Evolutionary conservation across 2,329 filamentous ascomycete species (phyloP).

Genomic region (Colletotrichum noveboracense): DNA sequence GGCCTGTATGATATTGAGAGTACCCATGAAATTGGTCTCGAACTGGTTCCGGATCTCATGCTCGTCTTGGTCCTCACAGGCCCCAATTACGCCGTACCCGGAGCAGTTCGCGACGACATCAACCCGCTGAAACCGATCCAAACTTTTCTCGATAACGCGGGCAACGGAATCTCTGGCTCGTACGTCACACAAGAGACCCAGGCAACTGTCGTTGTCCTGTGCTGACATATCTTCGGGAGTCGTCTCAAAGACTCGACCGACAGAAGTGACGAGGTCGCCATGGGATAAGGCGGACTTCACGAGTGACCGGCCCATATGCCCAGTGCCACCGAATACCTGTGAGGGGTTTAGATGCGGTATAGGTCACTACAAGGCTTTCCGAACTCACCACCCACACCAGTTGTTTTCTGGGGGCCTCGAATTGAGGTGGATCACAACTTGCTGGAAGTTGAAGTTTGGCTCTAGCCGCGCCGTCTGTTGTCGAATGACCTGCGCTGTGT

Average conservation of each 20-base stretch:
- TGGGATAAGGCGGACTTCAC: conserved; percentile 82
- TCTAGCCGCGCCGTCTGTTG: neutral
- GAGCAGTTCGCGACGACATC: conserved; percentile 94
- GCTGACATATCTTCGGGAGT: conserved; percentile 68
- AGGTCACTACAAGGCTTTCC: neutral
- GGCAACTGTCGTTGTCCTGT: conserved; percentile 72
- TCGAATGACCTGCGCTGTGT: neutral
- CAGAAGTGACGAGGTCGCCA: conserved; percentile 84
- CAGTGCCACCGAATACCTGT: conserved; percentile 93
- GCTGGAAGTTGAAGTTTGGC: conserved; percentile 69
- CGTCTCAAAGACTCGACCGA: conserved; percentile 83
- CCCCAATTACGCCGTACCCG: conserved; percentile 92
- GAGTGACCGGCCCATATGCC: conserved; percentile 92
- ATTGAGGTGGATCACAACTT: conserved; percentile 84
- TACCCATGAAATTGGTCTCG: conserved; percentile 97
- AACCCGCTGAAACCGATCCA: conserved; percentile 78
- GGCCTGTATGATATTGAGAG: conserved; percentile 88
- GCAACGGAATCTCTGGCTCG: conserved; percentile 80
- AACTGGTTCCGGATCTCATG: conserved; percentile 95
- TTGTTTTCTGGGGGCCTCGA: conserved; percentile 72
- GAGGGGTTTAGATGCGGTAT: neutral
- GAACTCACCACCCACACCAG: conserved; percentile 85
- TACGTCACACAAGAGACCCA: conserved; percentile 89
- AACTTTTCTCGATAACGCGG: conserved; percentile 71
- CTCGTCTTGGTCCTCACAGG: conserved; percentile 96